Evolutionary conservation across 768 basidiomycete species (phyloP).

Genomic region (Saitozyma sp.): DNA sequence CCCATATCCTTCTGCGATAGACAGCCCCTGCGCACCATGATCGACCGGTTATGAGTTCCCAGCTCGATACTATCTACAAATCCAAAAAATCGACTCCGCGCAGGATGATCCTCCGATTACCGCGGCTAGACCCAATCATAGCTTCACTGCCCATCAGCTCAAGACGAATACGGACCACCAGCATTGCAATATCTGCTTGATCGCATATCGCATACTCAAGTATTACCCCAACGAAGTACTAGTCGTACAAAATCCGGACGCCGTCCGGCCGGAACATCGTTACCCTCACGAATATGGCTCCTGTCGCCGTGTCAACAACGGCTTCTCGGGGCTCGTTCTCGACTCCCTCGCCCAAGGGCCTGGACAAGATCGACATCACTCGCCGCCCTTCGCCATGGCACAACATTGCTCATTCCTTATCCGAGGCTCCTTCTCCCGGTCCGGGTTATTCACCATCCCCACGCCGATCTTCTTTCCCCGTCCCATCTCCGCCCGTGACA

Average conservation of each 20-base stretch:
- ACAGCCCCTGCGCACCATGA: too few relatives aligned
- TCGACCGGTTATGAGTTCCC: too few relatives aligned
- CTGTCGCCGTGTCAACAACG: background rate
- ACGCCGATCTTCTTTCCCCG: background rate
- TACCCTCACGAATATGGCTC: background rate
- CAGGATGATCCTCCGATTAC: conserved; percentile 15
- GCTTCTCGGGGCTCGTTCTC: background rate
- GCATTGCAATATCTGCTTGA: conserved; percentile 9
- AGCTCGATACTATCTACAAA: too few relatives aligned
- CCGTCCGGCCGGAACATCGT: background rate
- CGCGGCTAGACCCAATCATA: conserved; percentile 7
- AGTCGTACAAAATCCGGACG: too few relatives aligned
- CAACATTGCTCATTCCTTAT: conserved; percentile 38
- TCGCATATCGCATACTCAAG: background rate
- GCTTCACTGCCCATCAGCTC: background rate
- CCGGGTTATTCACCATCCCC: background rate
- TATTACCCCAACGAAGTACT: background rate
- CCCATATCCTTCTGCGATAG: too few relatives aligned
- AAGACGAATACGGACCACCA: background rate
- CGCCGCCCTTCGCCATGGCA: conserved; percentile 46
- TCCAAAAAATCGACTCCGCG: too few relatives aligned
- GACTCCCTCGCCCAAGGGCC: background rate
- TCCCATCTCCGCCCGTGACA: conserved; percentile 5
- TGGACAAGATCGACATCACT: conserved; percentile 5
- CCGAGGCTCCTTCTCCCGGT: conserved; percentile 26